Base-by-base conservation (phyloP, 768 basidiomycete species). In the Agaricus blazei region DNA sequence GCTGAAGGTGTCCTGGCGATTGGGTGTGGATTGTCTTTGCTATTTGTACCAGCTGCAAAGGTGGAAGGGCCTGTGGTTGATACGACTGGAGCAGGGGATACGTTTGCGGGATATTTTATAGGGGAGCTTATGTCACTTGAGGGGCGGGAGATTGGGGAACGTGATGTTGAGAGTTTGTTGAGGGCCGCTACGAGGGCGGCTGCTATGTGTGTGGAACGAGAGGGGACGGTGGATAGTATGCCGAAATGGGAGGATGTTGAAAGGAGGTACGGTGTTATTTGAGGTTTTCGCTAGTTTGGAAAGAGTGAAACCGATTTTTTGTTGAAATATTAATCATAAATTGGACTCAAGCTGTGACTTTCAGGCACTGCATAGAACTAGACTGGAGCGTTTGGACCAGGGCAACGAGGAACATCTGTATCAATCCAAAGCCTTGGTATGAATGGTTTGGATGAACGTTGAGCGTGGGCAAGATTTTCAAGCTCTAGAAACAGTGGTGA, bases 11-110 rank as follows among this genome's bases (percentile, higher is more conserved):
- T 83, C 4, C 47, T 81, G 0, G 79, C 75, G 8, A 65, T 71
- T 41, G 58, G 78, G n/a, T 68, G 69, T 7, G 59, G 61, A 27
- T 58, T 70, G 36, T 67, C 63, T 12, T 60, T 68, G 7, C 60
- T 78, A 19, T 69, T 73, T 55, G 58, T 81, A n/a, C 80, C 79
- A 1, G 82, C 82, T 4, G 75, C 75, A 2, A 65, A 64, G 44
- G 64, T 84, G 12, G 57, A 69, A 36, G 77, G 72, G 3, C 59
- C 64, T 0, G 68, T 72, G 4, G 62, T 67, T 14, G 83, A 85
- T 61, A 84, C 82, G 2, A 85, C 84, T 0, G 84, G 84, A 9
- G 84, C 84, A 1, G 84, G 84, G 0, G 84, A 85, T 59, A 83
- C 82, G 57, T 84, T 84, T 62, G 75, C 82, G 0, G 84, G 84